These are phyloP conservation scores for Xylaria venustula DNA, from an alignment of 495 filamentous ascomycete species.

Conservation along the genomic window DNA sequence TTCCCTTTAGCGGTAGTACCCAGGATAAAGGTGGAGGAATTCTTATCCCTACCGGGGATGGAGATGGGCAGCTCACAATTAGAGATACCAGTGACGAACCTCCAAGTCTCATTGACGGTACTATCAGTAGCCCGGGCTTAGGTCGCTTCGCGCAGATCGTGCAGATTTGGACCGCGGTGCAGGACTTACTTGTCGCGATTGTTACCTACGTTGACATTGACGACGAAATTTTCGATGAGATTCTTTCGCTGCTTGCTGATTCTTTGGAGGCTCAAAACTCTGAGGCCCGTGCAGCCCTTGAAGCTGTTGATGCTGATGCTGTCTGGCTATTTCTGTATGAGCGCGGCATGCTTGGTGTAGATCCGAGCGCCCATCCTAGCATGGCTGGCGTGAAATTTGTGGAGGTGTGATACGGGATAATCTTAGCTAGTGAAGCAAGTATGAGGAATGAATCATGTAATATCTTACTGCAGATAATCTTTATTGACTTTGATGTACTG, in stretches of 20 bases:
- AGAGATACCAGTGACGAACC: slow-evolving; percentile 6
- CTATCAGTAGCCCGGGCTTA: slow-evolving; percentile 30
- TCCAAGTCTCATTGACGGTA: not conserved
- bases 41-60: slow-evolving; percentile 24
- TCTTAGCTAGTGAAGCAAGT: not conserved
- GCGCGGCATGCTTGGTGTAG: slow-evolving; percentile 27
- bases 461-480: too few species aligned
- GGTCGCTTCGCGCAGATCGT: slow-evolving; percentile 53
- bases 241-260: slow-evolving; percentile 58
- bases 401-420: not conserved
- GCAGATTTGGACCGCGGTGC: slow-evolving; percentile 58
- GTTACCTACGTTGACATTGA: slow-evolving; percentile 56
- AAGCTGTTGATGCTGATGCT: slow-evolving; percentile 64
- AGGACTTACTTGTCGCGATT: slow-evolving; percentile 52
- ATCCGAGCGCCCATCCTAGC: not conserved
- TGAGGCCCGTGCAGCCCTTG: slow-evolving; percentile 55
- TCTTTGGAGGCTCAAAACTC: slow-evolving; percentile 43
- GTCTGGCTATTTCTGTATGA: slow-evolving; percentile 64
- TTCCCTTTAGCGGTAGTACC: not conserved
- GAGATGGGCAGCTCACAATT: slow-evolving; percentile 13
- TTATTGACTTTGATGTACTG: too few species aligned
- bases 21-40: slow-evolving; percentile 23
- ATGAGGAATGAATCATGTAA: not conserved
- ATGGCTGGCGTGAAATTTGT: slow-evolving; percentile 5
- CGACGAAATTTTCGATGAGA: slow-evolving; percentile 66